Evolutionary conservation across 805 yeast species (phyloP), one percentile per base, ranked within the genome.

Genomic region (Spathaspora gorwiae): DNA sequence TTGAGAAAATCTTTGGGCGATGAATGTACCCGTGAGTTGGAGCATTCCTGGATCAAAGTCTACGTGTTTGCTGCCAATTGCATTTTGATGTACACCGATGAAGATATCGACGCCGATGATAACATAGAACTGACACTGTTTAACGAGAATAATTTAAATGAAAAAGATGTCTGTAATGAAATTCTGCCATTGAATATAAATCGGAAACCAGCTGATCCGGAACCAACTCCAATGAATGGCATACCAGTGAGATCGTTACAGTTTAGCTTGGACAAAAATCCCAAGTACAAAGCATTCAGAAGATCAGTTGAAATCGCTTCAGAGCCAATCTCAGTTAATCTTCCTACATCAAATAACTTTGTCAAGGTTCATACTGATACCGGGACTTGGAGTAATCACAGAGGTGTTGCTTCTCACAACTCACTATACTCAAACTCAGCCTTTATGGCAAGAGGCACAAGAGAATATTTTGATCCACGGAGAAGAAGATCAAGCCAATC

Each of bases 261-360:
- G 6, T 29, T 29, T 11, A 29, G 32, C 12, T 11, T 29, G 12
- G 32, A 29, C 12, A 29, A 29, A 11, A 39, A 39, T 30, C 19
- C 34, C 4, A 70, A 66, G 46, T 71, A 71, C 54, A 64, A 53
- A 47, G 75, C 75, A 1, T 71, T 71, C 54, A 68, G 75, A 61
- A 61, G 75, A 57, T 64, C 62, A 47, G 56, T 53, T 12, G 49
- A 54, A 29, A 47, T 50, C 27, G 52, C 60, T 6, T 36, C 46
- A 12, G 27, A 45, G 30, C 64, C 64, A 26, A 54, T 61, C 37
- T 49, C 59, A 11, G 54, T 62, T 35, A 46, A 51, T 27, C 49
- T 61, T 36, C 65, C 66, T 7, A 35, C 11, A 9, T 35, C 37
- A n/a, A 10, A 6, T 9, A 29, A 5, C 12, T 29, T 29, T 29